These are phyloP conservation scores for Penicillium italicum DNA, from an alignment of 2,329 filamentous ascomycete species.

Conservation along the genomic window DNA sequence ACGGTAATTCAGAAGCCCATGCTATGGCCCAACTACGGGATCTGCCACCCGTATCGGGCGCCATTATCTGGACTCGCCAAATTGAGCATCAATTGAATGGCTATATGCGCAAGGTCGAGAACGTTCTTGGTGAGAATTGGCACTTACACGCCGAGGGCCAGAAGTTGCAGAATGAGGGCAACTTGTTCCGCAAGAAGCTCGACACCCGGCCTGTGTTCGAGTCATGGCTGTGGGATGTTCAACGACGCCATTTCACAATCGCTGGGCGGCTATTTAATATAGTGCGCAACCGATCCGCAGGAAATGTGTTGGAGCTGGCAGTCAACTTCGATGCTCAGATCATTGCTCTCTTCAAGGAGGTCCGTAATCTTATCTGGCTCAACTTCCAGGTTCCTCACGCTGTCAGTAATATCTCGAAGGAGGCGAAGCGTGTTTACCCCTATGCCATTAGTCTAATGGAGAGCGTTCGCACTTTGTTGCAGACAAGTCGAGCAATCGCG, in stretches of 20 bases:
- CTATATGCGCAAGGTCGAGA: conserved; percentile 99
- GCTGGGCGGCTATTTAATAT: conserved; percentile 90
- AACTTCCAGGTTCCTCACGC: conserved; percentile 91
- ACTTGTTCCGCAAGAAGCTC: conserved; percentile 91
- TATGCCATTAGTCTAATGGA: conserved; percentile 99
- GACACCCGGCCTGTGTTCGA: conserved; percentile 93
- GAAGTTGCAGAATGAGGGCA: conserved; percentile 86
- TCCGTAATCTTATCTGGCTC: conserved; percentile 90
- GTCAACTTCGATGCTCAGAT: conserved; percentile 98
- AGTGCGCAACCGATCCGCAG: conserved; percentile 79
- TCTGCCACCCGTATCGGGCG: conserved; percentile 89
- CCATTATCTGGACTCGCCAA: conserved; percentile 95
- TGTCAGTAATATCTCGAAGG: conserved; percentile 93
- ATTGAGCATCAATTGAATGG: conserved; percentile 93
- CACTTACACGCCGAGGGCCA: conserved; percentile 90
- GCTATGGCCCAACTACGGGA: conserved; percentile 97
- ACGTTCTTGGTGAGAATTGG: conserved; percentile 94
- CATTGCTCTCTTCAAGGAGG: conserved; percentile 97
- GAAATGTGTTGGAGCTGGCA: conserved; percentile 78
- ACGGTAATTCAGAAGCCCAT: conserved; percentile 95
- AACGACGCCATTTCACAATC: conserved; percentile 83
- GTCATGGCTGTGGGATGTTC: conserved; percentile 89
- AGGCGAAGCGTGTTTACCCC: conserved; percentile 97
- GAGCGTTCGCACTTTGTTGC: conserved; percentile 87
- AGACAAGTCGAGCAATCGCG: conserved; percentile 78